Percentiles rank a stretch among this genome's conserved stretches.
Conservation (phyloP, 23 red algal species). For the Gracilaria vermiculophylla region DNA sequence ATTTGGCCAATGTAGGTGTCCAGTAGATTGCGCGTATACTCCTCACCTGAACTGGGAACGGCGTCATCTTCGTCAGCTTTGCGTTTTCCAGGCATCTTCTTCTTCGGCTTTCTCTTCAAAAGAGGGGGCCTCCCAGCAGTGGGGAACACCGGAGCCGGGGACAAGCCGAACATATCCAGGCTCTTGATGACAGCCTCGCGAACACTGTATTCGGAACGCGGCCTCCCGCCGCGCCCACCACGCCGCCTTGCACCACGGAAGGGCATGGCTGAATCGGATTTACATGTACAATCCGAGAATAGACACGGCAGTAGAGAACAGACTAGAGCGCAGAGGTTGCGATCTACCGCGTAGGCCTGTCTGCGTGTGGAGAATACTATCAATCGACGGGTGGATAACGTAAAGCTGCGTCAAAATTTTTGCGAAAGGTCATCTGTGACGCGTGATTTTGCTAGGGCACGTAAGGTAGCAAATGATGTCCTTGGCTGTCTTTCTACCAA, state of each 20-base stretch:
- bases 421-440: too few species aligned
- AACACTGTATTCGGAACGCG: slow-evolving; percentile 27
- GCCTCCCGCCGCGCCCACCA: slow-evolving; percentile 19
- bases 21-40: slow-evolving; percentile 74
- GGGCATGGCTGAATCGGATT: background rate
- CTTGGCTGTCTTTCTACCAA: too few species aligned
- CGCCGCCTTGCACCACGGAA: background rate
- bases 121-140: slow-evolving; percentile 14
- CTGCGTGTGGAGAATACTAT: too few species aligned
- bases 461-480: too few species aligned
- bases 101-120: slow-evolving; percentile 24
- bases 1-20: slow-evolving; percentile 84
- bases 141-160: background rate
- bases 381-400: too few species aligned
- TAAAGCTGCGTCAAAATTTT: too few species aligned
- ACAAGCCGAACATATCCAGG: slow-evolving; percentile 45
- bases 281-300: too few species aligned
- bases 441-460: too few species aligned
- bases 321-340: too few species aligned
- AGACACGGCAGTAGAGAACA: too few species aligned
- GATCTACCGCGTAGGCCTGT: too few species aligned
- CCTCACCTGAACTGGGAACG: slow-evolving; percentile 66
- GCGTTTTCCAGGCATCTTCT: background rate
- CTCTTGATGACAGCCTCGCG: slow-evolving; percentile 44
- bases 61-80: slow-evolving; percentile 54